Base-by-base conservation (phyloP, 441 rosid species). In the Adansonia grandidieri region DNA sequence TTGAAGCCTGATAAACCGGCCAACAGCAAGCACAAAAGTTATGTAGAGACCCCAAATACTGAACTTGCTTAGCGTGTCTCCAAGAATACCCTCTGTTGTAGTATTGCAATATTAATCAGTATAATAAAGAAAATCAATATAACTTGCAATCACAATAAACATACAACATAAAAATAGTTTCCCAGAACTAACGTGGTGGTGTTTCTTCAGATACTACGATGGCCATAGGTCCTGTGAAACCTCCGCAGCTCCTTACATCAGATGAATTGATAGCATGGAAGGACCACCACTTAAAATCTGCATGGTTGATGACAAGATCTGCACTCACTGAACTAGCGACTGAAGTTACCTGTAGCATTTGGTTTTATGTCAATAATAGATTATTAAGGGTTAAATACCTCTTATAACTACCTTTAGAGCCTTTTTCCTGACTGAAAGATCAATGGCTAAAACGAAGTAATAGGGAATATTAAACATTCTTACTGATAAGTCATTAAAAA, bases 11-110 rank as follows among this genome's bases (percentile, higher is more conserved):
- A 95, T 93, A 81, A 97, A 97, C 50, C 99, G 98, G 56, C 99
- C 99, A 56, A 97, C 99, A 9, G 99, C 99, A 64, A 97, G 93
- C 86, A 95, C 99, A 84, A 95, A 97, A 72, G 99, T 97, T 80
- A 97, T 95, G 82, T 97, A 97, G 80, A 97, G 98, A 76, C 99
- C 99, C 99, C 99, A 95, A 76, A 97, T 97, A 84, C 97, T 95
- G 93, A 95, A 97, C 89, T 97, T 97, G 96, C 99, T 97, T 79
- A 95, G 92, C 7, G 99, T 95, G 89, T 97, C 99, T 24, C 99
- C 99, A 64, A 97, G 91, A 87, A 97, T 90, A 40, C 98, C 99
- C 92, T 95, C 99, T 95, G 92, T 80, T 86, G 69, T 70, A 77
- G 64, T 28, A 80, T 73, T n/a, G 50, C 28, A 77, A 58, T 44